phyloP scores from a whole-genome alignment of 75 land plant genomes.

The Gnetum montanum region DNA sequence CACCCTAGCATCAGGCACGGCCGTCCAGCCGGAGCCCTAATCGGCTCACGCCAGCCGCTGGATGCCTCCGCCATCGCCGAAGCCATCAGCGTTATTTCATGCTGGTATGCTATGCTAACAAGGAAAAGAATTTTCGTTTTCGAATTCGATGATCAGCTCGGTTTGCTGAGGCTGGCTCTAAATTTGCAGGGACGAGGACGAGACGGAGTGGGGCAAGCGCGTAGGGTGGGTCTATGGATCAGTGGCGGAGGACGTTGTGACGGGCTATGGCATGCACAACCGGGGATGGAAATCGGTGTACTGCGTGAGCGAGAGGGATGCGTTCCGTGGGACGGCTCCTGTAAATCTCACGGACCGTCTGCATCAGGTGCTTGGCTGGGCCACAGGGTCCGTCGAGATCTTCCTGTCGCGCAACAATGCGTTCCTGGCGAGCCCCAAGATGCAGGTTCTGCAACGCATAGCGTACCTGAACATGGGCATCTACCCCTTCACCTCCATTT shows the following conservation, averaged over 20 bases:
- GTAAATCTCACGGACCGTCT: conserved; percentile 74
- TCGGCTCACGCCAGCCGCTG: conserved; percentile 26
- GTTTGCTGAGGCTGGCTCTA: no score
- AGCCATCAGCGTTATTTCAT: conserved; percentile 51
- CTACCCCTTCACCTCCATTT: conserved; percentile 31
- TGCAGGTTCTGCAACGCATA: conserved; percentile 37
- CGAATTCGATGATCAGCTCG: no score
- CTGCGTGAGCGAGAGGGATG: conserved; percentile 66
- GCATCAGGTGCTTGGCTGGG: conserved; percentile 78
- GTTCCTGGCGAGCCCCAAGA: conserved; percentile 45
- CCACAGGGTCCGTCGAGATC: conserved; percentile 76
- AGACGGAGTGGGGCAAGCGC: conserved; percentile 67
- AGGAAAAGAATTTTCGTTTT: no score
- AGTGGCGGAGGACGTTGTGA: conserved; percentile 76
- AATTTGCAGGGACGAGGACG: conserved; percentile 71
- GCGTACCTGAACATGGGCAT: conserved; percentile 31
- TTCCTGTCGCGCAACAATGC: conserved; percentile 80
- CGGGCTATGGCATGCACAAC: conserved; percentile 77
- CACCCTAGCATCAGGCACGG: conserved; percentile 40
- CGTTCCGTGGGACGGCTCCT: conserved; percentile 75
- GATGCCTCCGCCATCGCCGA: conserved; percentile 39
- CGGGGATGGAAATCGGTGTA: conserved; percentile 81
- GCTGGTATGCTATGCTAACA: no score
- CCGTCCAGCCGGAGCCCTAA: conserved; percentile 36
- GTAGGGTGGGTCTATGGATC: conserved; percentile 85